Conservation (phyloP, 768 basidiomycete genomes). For the Xerocomellus chrysenteron region DNA sequence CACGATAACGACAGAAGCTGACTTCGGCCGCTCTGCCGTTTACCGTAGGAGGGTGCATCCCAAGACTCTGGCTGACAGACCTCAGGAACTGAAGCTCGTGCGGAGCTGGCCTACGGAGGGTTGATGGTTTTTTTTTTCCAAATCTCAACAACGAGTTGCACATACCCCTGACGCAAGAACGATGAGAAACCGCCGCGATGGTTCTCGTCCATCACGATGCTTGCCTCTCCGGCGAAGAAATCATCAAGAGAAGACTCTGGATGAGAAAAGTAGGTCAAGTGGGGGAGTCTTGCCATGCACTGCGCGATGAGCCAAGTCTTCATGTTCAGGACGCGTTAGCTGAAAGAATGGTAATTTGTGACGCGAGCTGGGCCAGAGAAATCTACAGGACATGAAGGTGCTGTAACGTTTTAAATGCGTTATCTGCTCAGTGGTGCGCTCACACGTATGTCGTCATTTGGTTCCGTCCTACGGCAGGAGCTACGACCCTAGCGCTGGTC, state of each 20-base stretch:
- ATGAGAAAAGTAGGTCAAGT: conserved; percentile 12
- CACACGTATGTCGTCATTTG: neutral
- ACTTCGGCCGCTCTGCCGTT: neutral
- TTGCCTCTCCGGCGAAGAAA: conserved; percentile 11
- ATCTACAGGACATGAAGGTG: neutral
- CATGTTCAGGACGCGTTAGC: neutral
- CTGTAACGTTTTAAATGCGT: neutral
- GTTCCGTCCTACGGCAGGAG: neutral
- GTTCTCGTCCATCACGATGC: neutral
- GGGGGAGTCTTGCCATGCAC: conserved; percentile 13
- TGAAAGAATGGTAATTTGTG: neutral
- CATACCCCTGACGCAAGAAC: neutral
- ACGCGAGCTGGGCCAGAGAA: neutral
- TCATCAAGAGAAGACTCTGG: conserved; percentile 12
- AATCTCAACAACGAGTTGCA: neutral
- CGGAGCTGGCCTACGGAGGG: neutral
- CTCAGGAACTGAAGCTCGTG: conserved; percentile 9
- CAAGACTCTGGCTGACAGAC: conserved; percentile 8
- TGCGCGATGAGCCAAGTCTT: conserved; percentile 10
- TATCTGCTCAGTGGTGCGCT: neutral
- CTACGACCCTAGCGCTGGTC: too few relatives aligned
- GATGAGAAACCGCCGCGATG: neutral
- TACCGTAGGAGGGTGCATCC: neutral
- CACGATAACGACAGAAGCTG: neutral
- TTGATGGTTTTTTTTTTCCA: neutral